phyloP scores from a whole-genome alignment of 257 asterid genomes.

The Eucommia ulmoides region DNA sequence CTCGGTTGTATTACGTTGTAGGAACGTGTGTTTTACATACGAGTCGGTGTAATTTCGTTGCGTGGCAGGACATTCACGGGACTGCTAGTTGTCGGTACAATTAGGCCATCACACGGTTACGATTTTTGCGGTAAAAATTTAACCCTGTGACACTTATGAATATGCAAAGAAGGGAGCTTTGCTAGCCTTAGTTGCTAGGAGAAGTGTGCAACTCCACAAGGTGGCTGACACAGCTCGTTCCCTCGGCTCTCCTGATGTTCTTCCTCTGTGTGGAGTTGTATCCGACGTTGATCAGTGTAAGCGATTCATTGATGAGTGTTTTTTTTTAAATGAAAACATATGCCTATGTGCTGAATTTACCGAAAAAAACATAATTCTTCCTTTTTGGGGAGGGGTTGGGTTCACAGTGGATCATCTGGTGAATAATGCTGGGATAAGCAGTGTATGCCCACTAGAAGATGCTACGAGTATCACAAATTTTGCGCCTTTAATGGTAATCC shows the following conservation, averaged over 20 bases:
- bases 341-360: background rate
- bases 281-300: constrained; percentile 43
- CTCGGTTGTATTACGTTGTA: no score
- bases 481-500: constrained; percentile 3
- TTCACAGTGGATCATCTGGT: constrained; percentile 60
- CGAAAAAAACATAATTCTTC: background rate
- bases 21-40: no score
- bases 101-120: no score
- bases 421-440: constrained; percentile 40
- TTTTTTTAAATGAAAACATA: background rate
- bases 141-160: no score
- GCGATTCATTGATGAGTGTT: constrained; percentile 23
- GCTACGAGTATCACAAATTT: constrained; percentile 24
- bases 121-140: no score
- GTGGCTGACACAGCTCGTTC: constrained; percentile 44
- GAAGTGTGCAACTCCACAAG: constrained; percentile 34
- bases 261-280: constrained; percentile 35
- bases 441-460: constrained; percentile 28
- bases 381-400: no score
- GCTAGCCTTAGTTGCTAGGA: constrained; percentile 42
- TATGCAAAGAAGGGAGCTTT: constrained; percentile 58
- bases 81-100: no score
- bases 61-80: no score
- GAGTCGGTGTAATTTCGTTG: no score
- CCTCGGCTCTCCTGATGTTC: constrained; percentile 38